These are phyloP conservation scores for Cystobasidium ongulense DNA, from an alignment of 768 basidiomycete species.

Conservation along the genomic window DNA sequence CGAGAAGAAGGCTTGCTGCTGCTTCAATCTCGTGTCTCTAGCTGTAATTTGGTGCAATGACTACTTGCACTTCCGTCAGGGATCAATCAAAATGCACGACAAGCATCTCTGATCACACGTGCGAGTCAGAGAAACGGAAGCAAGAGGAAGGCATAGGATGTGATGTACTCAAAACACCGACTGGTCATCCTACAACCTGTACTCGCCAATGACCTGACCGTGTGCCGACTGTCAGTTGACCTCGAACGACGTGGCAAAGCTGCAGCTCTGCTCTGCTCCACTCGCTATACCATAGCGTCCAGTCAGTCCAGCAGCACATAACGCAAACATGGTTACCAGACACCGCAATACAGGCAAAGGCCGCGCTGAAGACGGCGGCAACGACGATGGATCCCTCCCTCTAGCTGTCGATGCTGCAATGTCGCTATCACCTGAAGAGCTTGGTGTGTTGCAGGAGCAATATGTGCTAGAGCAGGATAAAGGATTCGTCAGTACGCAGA, in stretches of 20 bases:
- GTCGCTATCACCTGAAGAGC: conserved; percentile 25
- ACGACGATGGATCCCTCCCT: neutral
- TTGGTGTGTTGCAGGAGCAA: conserved; percentile 45
- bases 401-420: conserved; percentile 12
- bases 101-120: too few relatives aligned
- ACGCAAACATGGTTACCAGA: neutral
- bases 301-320: neutral
- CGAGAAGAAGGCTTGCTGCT: too few relatives aligned
- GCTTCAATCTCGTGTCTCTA: too few relatives aligned
- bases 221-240: too few relatives aligned
- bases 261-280: neutral
- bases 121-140: neutral
- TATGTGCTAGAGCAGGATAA: conserved; percentile 80
- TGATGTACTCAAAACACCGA: too few relatives aligned
- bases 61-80: neutral
- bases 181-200: too few relatives aligned
- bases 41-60: neutral
- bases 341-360: neutral
- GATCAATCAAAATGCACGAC: too few relatives aligned
- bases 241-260: too few relatives aligned
- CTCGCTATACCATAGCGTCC: neutral
- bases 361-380: neutral
- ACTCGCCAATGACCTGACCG: too few relatives aligned
- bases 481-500: conserved; percentile 80
- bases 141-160: too few relatives aligned